phyloP scores from a whole-genome alignment of 176 grass and related monocot species.

The Lolium perenne region DNA sequence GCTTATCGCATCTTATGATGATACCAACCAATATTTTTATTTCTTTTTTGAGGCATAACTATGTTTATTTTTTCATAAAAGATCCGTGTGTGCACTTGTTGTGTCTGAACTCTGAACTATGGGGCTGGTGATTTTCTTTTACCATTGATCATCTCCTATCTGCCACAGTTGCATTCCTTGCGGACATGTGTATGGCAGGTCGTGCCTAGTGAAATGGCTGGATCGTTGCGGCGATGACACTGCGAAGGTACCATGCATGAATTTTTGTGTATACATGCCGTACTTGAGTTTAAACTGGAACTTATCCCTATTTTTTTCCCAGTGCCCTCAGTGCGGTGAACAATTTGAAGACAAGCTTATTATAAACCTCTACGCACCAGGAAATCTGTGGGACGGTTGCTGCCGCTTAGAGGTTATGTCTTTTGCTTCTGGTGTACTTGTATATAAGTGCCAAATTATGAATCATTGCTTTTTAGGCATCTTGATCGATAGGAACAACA shows the following conservation, averaged over 20 bases:
- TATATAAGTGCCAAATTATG: background rate
- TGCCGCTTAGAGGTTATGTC: background rate
- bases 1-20: too few relatives aligned
- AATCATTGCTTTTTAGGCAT: background rate
- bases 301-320: background rate
- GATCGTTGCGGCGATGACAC: background rate
- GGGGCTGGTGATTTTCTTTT: too few relatives aligned
- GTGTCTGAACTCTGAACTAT: too few relatives aligned
- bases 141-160: too few relatives aligned
- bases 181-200: slow-evolving; percentile 19
- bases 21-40: too few relatives aligned
- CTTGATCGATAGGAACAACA: too few relatives aligned
- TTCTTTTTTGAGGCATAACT: too few relatives aligned
- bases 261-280: background rate
- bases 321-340: slow-evolving; percentile 67
- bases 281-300: too few relatives aligned
- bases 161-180: slow-evolving; percentile 5
- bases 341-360: slow-evolving; percentile 48
- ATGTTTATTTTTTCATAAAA: too few relatives aligned
- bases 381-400: background rate
- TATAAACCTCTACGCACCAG: slow-evolving; percentile 57
- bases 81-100: too few relatives aligned
- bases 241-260: background rate
- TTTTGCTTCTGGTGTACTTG: slow-evolving; percentile 1
- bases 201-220: background rate